Evolutionary conservation across 2,329 filamentous ascomycete genomes (phyloP), one percentile per base, ranked within the genome.

Genomic region (Aspergillus eucalypticola): DNA sequence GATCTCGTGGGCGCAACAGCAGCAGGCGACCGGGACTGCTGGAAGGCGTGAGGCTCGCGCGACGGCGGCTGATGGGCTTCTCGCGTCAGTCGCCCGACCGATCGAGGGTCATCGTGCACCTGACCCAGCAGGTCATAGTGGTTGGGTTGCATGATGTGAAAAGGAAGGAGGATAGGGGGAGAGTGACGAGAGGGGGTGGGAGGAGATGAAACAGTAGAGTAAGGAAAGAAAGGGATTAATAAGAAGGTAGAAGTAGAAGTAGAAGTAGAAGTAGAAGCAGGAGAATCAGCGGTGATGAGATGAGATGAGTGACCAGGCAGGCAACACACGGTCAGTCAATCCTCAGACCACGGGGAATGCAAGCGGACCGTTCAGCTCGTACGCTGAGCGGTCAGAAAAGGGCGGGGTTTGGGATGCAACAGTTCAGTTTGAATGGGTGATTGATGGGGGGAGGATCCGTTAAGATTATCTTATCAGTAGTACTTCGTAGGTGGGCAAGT

Each of bases 101-200:
- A 61, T 65, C 69, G 71, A 59, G 69, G 65, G 58, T 74, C 70
- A 42, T 67, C 65, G 48, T 66, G 74, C 68, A 70, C 71, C 67
- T 75, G 73, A 71, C 73, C 69, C n/a, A 73, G 67, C 13, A 72
- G 67, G 66, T 77, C 74, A 68, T 71, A 73, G 67, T 76, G 73
- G 59, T 72, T 75, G 59, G 76, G 74, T 65, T 78, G 76, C 76
- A 79, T 78, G 56, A 59, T 65, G 52, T 11, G 42, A n/a, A 44
- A 39, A 17, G 49, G n/a, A 44, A 41, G 53, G 38, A 41, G 53
- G 41, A 56, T 42, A 51, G 29, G 10, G n/a, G 54, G 41, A 56
- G 21, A 23, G 35, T 59, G 27, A 23, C 59, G 54, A 58, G 60
- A 23, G 41, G 27, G 27, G 27, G 25, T 35, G 32, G 35, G 53